Base-by-base conservation (phyloP, 371 early-diverging fungal species). In the Mucor racemosus region DNA sequence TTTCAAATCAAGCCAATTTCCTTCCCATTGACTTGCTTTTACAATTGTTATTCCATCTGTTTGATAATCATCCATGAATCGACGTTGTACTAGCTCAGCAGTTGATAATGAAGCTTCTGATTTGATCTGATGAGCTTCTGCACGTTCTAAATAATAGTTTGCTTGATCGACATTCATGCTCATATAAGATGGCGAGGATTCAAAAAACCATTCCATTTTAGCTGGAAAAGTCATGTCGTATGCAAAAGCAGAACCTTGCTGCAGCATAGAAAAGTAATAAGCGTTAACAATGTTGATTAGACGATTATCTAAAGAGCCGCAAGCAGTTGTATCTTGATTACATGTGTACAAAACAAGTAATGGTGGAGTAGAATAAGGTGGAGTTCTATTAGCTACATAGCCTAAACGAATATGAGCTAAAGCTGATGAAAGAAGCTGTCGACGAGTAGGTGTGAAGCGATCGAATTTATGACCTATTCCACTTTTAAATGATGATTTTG, bases 361-460 rank as follows among this genome's bases (percentile, higher is more conserved):
- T 0, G 79, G 79, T 4, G 84, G 84, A 34, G 78, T 80, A 9
- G 79, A 79, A 50, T 64, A 60, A 26, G 71, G 66, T 5, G 84
- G 84, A 31, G 81, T 83, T 10, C 78, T 68, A 36, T 80, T 80
- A n/a, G 79, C 72, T 1, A 77, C 77, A 62, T 83, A 83, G 42
- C 77, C 76, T 0, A 67, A 54, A 31, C 72, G 76, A 26, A 80
- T 69, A 54, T 80, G 84, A 8, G 78, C 79, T 15, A 80, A 69
- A 4, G 69, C 84, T 8, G 78, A 78, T 4, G 57, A 50, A 7
- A 75, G 40, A 3, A 68, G 35, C 5, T 62, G 60, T 35, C 61
- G 67, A 36, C 62, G 68, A 26, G 40, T 19, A 31, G 19, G n/a
- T 3, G 58, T 40, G 4, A 76, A 46, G 15, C 76, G 57, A 40